phyloP scores from a whole-genome alignment of 2,329 filamentous ascomycete genomes.

The Knoxdaviesia proteae region DNA sequence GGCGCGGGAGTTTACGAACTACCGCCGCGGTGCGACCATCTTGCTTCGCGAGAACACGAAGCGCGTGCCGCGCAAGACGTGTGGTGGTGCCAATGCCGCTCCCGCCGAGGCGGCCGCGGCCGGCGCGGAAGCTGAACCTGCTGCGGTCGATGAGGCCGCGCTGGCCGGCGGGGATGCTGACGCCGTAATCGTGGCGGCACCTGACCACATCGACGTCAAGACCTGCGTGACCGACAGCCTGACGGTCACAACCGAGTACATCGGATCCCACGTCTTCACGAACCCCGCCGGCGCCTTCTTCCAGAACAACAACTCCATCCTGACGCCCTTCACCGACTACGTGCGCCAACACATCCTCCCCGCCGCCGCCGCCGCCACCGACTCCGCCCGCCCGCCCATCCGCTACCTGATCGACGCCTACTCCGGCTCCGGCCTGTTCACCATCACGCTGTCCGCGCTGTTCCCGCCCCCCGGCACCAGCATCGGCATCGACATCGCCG shows the following conservation, averaged over 20 bases:
- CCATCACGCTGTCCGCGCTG: conserved; percentile 68
- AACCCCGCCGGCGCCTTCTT: conserved; percentile 93
- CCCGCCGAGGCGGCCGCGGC: conserved; percentile 10
- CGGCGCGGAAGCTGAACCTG: conserved; percentile 26
- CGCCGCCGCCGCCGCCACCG: conserved; percentile 11
- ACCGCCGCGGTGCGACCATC: conserved; percentile 67
- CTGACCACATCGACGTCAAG: conserved; percentile 53
- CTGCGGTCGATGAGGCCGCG: conserved; percentile 41
- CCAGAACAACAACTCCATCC: conserved; percentile 98
- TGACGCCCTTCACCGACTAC: conserved; percentile 68
- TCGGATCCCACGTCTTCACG: conserved; percentile 66
- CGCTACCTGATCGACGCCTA: conserved; percentile 93
- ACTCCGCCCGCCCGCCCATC: conserved; percentile 23
- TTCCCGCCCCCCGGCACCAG: conserved; percentile 44
- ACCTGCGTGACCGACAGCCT: conserved; percentile 78
- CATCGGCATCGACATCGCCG: conserved; percentile 78
- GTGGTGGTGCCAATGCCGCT: conserved; percentile 9
- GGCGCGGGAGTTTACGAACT: conserved; percentile 45
- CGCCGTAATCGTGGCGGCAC: conserved; percentile 26
- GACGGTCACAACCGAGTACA: conserved; percentile 65
- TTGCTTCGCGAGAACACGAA: conserved; percentile 70
- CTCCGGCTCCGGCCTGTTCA: conserved; percentile 93
- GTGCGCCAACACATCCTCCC: conserved; percentile 62
- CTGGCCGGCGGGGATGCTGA: conserved; percentile 53
- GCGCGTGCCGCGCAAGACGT: conserved; percentile 30